Conservation (phyloP, 805 yeast genomes). For the Ogataea nakhonphanomensis region DNA sequence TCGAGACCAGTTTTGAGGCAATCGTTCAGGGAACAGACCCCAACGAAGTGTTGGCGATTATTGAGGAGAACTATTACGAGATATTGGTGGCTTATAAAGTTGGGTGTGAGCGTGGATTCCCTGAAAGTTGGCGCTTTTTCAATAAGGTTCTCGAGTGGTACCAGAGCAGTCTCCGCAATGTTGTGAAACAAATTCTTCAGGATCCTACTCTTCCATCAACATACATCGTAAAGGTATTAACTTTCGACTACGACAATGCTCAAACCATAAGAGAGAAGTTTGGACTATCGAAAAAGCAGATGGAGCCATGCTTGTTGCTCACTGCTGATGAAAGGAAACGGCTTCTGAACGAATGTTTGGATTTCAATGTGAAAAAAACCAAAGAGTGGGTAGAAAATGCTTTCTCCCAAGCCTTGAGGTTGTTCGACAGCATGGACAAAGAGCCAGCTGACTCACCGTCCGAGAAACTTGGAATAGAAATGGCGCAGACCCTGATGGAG, state of each 20-base stretch:
- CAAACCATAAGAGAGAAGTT: constrained; percentile 49
- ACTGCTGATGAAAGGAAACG: constrained; percentile 63
- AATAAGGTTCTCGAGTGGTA: constrained; percentile 59
- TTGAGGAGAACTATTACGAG: constrained; percentile 75
- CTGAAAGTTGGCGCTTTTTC: constrained; percentile 71
- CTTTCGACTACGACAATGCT: constrained; percentile 70
- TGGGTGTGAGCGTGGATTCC: constrained; percentile 58
- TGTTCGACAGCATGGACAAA: constrained; percentile 58
- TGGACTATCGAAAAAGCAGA: constrained; percentile 42
- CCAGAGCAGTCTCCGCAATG: constrained; percentile 59
- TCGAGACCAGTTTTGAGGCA: constrained; percentile 63
- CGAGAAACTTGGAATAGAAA: constrained; percentile 28
- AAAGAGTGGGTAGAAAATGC: constrained; percentile 77
- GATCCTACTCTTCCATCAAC: constrained; percentile 62
- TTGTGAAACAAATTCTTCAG: constrained; percentile 58
- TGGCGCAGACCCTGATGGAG: constrained; percentile 26
- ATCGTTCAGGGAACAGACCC: constrained; percentile 55
- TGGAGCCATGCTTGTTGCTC: constrained; percentile 48
- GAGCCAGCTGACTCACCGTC: constrained; percentile 53
- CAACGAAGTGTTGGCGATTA: constrained; percentile 52
- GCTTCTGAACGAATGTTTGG: constrained; percentile 74
- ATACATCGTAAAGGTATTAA: constrained; percentile 66
- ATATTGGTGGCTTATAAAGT: constrained; percentile 67
- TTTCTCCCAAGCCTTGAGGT: constrained; percentile 32
- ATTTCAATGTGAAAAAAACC: constrained; percentile 68